Evolutionary conservation across 2,329 filamentous ascomycete species (phyloP).

Genomic region (Pestalotiopsis sp.): DNA sequence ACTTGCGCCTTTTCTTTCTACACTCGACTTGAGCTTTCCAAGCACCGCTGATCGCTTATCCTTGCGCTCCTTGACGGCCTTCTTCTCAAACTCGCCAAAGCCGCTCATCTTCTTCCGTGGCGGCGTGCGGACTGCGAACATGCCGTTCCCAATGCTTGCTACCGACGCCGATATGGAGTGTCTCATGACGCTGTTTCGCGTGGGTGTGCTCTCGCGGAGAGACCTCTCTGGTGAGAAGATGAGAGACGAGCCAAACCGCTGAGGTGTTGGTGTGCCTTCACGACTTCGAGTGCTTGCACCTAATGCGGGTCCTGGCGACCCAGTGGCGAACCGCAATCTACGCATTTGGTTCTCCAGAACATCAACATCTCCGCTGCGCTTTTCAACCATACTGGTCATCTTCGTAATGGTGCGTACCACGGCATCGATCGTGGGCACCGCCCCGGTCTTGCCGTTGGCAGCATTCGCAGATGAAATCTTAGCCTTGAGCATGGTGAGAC

Average conservation of each 20-base stretch:
- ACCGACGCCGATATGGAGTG: constrained; percentile 43
- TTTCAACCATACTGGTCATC: constrained; percentile 91
- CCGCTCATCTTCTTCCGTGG: constrained; percentile 63
- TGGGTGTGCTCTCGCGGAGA: constrained; percentile 37
- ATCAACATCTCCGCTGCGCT: constrained; percentile 87
- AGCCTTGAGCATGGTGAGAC: constrained; percentile 74
- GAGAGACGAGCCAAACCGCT: constrained; percentile 24
- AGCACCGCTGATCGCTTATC: constrained; percentile 54
- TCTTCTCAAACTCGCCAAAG: constrained; percentile 60
- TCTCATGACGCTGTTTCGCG: constrained; percentile 40
- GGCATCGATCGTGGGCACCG: constrained; percentile 79
- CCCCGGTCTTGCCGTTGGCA: constrained; percentile 43
- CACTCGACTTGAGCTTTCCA: constrained; percentile 47
- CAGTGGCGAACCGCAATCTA: constrained; percentile 57
- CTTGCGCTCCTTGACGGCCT: constrained; percentile 52
- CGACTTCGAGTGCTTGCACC: constrained; percentile 37
- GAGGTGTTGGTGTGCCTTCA: constrained; percentile 43
- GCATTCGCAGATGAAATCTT: constrained; percentile 65
- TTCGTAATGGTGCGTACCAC: constrained; percentile 89
- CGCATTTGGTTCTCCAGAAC: constrained; percentile 85
- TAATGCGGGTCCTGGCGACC: constrained; percentile 41
- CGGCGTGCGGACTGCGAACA: constrained; percentile 37
- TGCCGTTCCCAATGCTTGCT: constrained; percentile 29
- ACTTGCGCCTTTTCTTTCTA: constrained; percentile 50
- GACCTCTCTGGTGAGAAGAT: constrained; percentile 39